phyloP scores from a whole-genome alignment of 768 basidiomycete species.

The Termitomyces sp. region DNA sequence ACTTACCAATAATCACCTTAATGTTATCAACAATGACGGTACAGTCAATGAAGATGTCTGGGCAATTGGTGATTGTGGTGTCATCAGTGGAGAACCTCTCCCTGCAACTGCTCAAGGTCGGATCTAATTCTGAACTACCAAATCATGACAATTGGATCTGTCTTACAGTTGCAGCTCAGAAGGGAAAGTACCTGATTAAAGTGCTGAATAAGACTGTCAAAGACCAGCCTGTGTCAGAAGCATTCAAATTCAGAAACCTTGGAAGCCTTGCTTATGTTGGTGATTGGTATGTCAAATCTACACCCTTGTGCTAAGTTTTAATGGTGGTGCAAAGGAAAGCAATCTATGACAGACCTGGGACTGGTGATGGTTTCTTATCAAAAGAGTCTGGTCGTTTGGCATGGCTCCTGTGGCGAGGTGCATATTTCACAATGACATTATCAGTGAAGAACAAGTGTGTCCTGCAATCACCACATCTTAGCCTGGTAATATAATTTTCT shows the following conservation, averaged over 20 bases:
- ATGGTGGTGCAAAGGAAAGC: conserved; percentile 52
- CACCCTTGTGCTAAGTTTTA: not conserved
- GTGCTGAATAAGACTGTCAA: conserved; percentile 61
- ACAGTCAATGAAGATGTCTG: conserved; percentile 63
- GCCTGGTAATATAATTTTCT: not conserved
- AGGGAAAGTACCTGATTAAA: conserved; percentile 62
- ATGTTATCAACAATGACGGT: conserved; percentile 51
- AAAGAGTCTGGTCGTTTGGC: conserved; percentile 66
- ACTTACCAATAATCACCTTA: conserved; percentile 53
- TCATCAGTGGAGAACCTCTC: conserved; percentile 48
- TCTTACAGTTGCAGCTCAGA: conserved; percentile 65
- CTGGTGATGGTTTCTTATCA: conserved; percentile 42
- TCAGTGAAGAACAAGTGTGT: conserved; percentile 67
- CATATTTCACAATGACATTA: conserved; percentile 76
- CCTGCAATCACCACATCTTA: not conserved
- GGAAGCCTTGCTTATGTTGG: conserved; percentile 82
- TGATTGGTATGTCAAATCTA: conserved; percentile 44
- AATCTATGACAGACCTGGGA: conserved; percentile 62
- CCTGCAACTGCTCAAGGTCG: conserved; percentile 84
- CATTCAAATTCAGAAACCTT: conserved; percentile 67
- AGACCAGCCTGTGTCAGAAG: conserved; percentile 37
- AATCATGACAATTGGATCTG: conserved; percentile 3
- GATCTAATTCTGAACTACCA: conserved; percentile 9
- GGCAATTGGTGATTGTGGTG: conserved; percentile 78
- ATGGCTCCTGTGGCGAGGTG: conserved; percentile 78